Conservation (phyloP, 2,329 filamentous ascomycete species). For the Colletotrichum sojae region DNA sequence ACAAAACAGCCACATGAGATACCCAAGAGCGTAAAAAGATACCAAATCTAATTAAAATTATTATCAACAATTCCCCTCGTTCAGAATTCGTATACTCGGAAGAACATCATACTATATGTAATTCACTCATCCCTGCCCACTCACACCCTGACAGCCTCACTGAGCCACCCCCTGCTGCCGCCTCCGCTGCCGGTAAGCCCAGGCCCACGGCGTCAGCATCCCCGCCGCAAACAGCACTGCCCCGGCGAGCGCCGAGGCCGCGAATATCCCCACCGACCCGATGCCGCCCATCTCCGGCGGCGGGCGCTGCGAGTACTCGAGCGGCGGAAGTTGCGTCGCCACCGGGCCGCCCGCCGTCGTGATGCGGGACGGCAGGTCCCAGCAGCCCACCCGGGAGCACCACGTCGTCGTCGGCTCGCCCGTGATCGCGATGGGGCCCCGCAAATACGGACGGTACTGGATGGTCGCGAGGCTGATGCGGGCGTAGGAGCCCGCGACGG, state of each 20-base stretch:
- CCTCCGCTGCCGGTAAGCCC: background rate
- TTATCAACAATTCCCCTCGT: no score
- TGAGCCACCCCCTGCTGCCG: background rate
- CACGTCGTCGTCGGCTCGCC: background rate
- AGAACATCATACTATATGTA: background rate
- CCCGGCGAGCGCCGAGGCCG: conserved; percentile 5
- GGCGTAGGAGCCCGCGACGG: background rate
- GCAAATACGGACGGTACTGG: background rate
- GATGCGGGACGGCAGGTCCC: background rate
- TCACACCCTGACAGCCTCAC: background rate
- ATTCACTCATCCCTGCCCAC: background rate
- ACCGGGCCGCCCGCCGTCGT: background rate
- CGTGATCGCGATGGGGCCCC: background rate
- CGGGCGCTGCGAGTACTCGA: background rate
- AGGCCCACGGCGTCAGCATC: background rate
- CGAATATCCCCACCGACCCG: conserved; percentile 18
- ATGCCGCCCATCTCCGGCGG: conserved; percentile 22
- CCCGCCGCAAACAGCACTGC: background rate
- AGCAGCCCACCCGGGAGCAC: background rate
- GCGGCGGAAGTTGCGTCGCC: background rate
- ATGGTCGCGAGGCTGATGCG: background rate
- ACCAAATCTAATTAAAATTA: background rate
- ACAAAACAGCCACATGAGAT: conserved; percentile 2
- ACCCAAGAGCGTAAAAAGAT: background rate
- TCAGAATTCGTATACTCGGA: no score